Evolutionary conservation across 1,139 yeast species (phyloP).

Genomic region (Yamadazyma spencermartinsiae): DNA sequence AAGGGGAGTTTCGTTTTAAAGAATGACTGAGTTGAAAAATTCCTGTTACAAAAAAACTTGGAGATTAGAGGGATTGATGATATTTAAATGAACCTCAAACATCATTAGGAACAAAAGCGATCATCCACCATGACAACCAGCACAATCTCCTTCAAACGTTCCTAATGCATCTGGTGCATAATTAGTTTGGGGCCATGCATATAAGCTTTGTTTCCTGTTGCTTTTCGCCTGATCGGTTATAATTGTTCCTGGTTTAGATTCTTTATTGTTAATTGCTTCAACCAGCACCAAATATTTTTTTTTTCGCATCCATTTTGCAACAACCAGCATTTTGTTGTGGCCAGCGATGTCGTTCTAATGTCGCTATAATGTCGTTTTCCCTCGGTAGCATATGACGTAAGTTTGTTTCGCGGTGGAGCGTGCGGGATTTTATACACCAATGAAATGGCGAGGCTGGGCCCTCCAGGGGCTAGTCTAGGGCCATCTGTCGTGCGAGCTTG

Average conservation of each 20-base stretch:
- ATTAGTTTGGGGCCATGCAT: not conserved
- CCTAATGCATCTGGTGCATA: not conserved
- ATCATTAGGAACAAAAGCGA: not conserved
- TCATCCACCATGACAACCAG: not conserved
- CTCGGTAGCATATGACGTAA: too few species aligned
- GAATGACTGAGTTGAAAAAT: too few species aligned
- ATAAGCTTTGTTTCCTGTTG: too few species aligned
- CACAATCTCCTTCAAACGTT: not conserved
- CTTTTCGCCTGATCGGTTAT: not conserved
- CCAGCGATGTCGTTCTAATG: too few species aligned
- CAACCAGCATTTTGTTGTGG: not conserved
- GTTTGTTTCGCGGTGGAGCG: too few species aligned
- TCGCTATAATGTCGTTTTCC: too few species aligned
- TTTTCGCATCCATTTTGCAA: not conserved
- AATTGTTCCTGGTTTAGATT: not conserved
- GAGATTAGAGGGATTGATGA: not conserved
- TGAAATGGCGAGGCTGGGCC: not conserved
- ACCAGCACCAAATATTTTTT: not conserved
- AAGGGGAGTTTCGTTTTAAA: too few species aligned
- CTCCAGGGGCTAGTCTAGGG: not conserved
- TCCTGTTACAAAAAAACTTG: too few species aligned
- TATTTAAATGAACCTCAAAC: not conserved
- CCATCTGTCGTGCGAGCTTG: not conserved
- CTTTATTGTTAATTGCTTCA: not conserved
- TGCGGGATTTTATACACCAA: not conserved